phyloP scores from a whole-genome alignment of 495 filamentous ascomycete genomes.

The Talaromyces proteolyticus region DNA sequence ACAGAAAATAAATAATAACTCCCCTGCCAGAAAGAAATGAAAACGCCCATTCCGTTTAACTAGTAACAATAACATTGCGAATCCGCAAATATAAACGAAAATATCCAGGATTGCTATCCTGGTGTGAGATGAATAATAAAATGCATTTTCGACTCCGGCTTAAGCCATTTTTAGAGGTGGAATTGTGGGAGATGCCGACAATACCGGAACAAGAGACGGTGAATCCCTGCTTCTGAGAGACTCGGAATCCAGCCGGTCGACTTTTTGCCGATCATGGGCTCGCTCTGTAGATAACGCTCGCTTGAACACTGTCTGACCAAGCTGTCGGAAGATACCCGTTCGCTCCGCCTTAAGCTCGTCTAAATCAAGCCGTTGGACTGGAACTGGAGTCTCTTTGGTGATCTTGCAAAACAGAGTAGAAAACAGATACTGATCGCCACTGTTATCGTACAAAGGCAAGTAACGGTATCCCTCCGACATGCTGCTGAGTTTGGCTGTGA shows the following conservation, averaged over 20 bases:
- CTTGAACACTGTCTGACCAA: slow-evolving; percentile 46
- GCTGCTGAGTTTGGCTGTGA: slow-evolving; percentile 84
- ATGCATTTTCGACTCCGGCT: not conserved
- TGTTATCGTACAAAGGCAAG: slow-evolving; percentile 81
- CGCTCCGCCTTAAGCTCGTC: slow-evolving; percentile 46
- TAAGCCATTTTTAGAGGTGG: slow-evolving; percentile 1
- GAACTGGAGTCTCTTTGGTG: slow-evolving; percentile 54
- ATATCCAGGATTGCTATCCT: not conserved
- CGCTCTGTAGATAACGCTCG: slow-evolving; percentile 42
- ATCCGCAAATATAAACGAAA: not conserved
- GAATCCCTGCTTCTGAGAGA: slow-evolving; percentile 5
- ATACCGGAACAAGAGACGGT: not conserved
- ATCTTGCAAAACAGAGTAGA: slow-evolving; percentile 92
- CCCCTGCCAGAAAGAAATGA: not conserved
- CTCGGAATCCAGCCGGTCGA: not conserved
- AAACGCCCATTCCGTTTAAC: not conserved
- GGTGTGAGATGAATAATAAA: not conserved
- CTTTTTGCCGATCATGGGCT: not conserved
- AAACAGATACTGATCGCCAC: slow-evolving; percentile 87
- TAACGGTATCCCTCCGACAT: slow-evolving; percentile 95
- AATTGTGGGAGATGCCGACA: slow-evolving; percentile 3
- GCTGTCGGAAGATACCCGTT: slow-evolving; percentile 41
- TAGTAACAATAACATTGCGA: not conserved
- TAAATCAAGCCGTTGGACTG: slow-evolving; percentile 36
- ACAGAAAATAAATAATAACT: not conserved